Evolutionary conservation across 805 yeast species (phyloP), one percentile per base, ranked within the genome.

Genomic region (Schwanniomyces polymorphus): DNA sequence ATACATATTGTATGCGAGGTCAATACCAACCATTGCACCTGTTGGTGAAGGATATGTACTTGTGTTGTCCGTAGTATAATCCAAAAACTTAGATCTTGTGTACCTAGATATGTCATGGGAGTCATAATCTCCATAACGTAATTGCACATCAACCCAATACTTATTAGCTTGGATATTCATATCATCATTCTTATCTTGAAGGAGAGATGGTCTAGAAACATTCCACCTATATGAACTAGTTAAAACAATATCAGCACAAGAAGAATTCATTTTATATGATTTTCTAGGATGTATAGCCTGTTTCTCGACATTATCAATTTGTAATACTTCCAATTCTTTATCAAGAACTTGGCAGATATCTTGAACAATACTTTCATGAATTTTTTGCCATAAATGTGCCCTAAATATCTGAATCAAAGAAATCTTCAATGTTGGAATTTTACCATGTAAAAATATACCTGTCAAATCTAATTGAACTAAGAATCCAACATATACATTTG

Each of bases 351-450:
- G 97, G 58, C 97, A 91, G 27, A 94, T 58, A 72, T 94, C 99
- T 62, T 89, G 88, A 3, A 94, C 97, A 42, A 94, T 75, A 67
- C 95, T 86, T 67, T 94, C 99, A 64, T 94, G 99, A 45, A 94
- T 94, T 66, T 95, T 94, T 64, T 94, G 99, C 99, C 99, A 94
- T 59, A 94, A 79, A 73, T 94, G 99, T 0, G 99, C 98, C 47
- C 99, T 78, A 78, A 94, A 94, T 3, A 94, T 90, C 64, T 94
- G 99, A 63, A 94, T 91, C 52, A 92, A 76, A 0, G 99, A 92
- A 26, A 94, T 94, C 66, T 94, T 94, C 60, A 94, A 74, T 0
- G 99, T 94, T 7, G 99, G 99, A 53, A 94, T 94, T 66, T 94
- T 94, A 56, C 99, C 99, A 63, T 94, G 99, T 42, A 94, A 73